phyloP scores from a whole-genome alignment of 306 rosid genomes.

The Cicer chorassanicum region DNA sequence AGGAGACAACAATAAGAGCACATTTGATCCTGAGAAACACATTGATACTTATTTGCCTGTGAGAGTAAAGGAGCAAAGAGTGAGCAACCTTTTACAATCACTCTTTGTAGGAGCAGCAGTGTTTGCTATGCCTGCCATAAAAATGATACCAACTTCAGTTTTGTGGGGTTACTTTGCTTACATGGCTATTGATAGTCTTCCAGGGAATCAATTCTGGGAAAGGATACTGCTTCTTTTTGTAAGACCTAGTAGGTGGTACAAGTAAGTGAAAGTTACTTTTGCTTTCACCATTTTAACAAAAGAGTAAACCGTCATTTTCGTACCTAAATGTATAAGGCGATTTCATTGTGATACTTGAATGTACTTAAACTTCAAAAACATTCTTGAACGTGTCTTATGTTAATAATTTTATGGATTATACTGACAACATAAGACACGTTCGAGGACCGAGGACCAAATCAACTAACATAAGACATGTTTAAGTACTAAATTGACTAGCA shows the following conservation, averaged over 20 bases:
- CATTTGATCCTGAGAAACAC: slow-evolving; percentile 80
- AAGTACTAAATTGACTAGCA: too few relatives aligned
- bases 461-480: too few relatives aligned
- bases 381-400: too few relatives aligned
- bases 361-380: too few relatives aligned
- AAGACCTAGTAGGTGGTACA: slow-evolving; percentile 70
- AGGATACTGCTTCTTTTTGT: slow-evolving; percentile 70
- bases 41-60: slow-evolving; percentile 76
- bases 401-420: too few relatives aligned
- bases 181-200: slow-evolving; percentile 97
- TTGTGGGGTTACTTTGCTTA: slow-evolving; percentile 92
- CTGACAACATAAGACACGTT: too few relatives aligned
- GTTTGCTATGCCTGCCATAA: slow-evolving; percentile 72
- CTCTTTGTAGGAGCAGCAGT: slow-evolving; percentile 78
- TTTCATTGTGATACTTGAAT: too few relatives aligned
- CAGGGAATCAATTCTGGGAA: slow-evolving; percentile 92
- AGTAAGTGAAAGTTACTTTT: slow-evolving; percentile 56
- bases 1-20: slow-evolving; percentile 41
- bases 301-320: neutral
- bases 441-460: too few relatives aligned
- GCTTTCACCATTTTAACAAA: slow-evolving; percentile 11
- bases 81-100: slow-evolving; percentile 86
- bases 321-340: too few relatives aligned
- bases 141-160: slow-evolving; percentile 82
- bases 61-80: slow-evolving; percentile 88